Base-by-base conservation (phyloP, 371 early-diverging fungal species). In the Lichtheimia hyalospora region DNA sequence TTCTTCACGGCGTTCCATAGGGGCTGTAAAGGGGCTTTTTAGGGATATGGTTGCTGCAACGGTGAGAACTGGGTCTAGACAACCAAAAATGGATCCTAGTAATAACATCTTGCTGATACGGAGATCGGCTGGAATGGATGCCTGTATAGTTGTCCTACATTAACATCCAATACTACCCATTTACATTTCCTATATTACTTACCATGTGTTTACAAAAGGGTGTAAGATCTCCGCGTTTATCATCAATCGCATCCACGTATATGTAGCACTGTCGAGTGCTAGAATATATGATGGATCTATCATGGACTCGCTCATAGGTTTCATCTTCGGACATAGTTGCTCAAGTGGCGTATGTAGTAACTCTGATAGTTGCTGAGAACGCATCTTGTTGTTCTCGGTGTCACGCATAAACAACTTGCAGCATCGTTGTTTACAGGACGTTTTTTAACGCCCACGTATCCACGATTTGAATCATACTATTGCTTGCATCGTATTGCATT, bases 341-440 rank as follows among this genome's bases (percentile, higher is more conserved):
- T 92, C 92, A 15, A 96, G 70, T 12, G 96, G 92, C 20, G 89
- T 84, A 0, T 94, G 83, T 56, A 84, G 70, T 46, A 96, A 82
- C 68, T 94, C 96, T 1, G 95, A 94, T 0, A 71, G 69, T 53
- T 88, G 87, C 49, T 84, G 87, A 0, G 81, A 77, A n/a, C 77
- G 67, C 85, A 91, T 82, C 49, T 73, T 74, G 7, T 59, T 57
- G 14, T 67, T 68, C 49, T 86, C 84, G 0, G 70, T 78, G 6
- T 77, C 63, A 24, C 70, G 66, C 2, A 87, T 80, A 56, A 88
- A 86, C 52, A 94, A 61, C 54, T 88, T 86, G 66, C 84, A 92
- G 49, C 90, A 89, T 27, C 98, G 87, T 71, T 98, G 98, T 49
- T 84, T 79, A 21, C 91, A 92, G n/a, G 92, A 93, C 2, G 96